Base-by-base conservation (phyloP, 2,329 filamentous ascomycete species). In the Talaromyces sp. region DNA sequence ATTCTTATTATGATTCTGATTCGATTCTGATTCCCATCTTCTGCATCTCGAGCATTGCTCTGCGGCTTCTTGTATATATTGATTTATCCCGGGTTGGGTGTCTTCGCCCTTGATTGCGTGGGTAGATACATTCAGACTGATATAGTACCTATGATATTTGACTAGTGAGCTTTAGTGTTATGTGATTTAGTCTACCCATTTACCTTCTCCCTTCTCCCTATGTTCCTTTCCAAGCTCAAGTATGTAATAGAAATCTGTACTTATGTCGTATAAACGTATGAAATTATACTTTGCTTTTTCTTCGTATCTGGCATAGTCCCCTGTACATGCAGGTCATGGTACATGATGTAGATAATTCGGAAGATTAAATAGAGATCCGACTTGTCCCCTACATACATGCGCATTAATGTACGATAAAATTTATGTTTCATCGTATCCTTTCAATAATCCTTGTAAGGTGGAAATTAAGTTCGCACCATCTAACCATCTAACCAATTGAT, bases 31-130 rank as follows among this genome's bases (percentile, higher is more conserved):
- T n/a, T n/a, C n/a, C 16, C n/a, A 41, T 20, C 32, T 24, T 30
- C 4, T 19, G 17, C 13, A 32, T 40, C 24, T 16, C 24, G 30
- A 35, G 17, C 4, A 8, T 41, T 24, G 39, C 6, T 24, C 11
- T 33, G 32, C 17, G 43, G 33, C 24, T 46, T 54, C 22, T 17
- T 45, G 43, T 55, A 44, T 40, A 48, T 45, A 44, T 44, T 48
- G 44, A 42, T 30, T 48, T 51, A 17, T 51, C 55, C 57, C 50
- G 57, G 57, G 57, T 60, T 47, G 47, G 52, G 52, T 50, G 51
- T 57, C 29, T 14, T 35, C 32, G 32, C 32, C 5, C 32, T 40
- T 17, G 6, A 2, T 49, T 10, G 20, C 22, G 17, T 41, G 9
- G 27, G 47, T 35, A 44, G 19, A 33, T 43, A 36, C 27, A 19